A percentile compares a stretch with the other conserved stretches of the same genome.
These are phyloP conservation scores for Fusarium sp. DNA, from an alignment of 2,329 filamentous ascomycete species.

Conservation along the genomic window DNA sequence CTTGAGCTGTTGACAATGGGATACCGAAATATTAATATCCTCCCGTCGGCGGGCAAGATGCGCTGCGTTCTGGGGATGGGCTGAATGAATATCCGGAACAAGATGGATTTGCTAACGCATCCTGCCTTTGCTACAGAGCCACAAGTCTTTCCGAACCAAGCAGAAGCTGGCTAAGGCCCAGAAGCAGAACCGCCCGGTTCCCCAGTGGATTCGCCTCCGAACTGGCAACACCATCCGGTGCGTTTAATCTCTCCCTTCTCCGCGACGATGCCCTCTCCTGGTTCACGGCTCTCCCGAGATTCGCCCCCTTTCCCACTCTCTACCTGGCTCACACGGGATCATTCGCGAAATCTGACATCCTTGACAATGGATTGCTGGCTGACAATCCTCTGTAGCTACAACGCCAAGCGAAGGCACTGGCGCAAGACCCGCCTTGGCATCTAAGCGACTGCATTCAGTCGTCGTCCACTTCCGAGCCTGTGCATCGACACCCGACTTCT, in stretches of 20 bases:
- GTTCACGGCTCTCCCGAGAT: conserved; percentile 16
- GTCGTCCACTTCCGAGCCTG: conserved; percentile 50
- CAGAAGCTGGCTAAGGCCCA: conserved; percentile 99
- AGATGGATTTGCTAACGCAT: conserved; percentile 45
- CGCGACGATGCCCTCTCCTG: conserved; percentile 9
- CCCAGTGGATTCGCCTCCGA: conserved; percentile 99
- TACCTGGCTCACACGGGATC: not conserved
- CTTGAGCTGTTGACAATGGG: conserved; percentile 29
- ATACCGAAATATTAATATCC: conserved; percentile 17
- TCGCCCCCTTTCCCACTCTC: not conserved
- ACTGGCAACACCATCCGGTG: conserved; percentile 99
- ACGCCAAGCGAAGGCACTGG: conserved; percentile 99
- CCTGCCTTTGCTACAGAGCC: conserved; percentile 76
- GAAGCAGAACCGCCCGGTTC: conserved; percentile 99
- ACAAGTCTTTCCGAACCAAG: conserved; percentile 99
- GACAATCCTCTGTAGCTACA: conserved; percentile 80
- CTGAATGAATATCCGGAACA: conserved; percentile 9
- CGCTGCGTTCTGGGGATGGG: conserved; percentile 19
- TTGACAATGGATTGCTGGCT: conserved; percentile 1
- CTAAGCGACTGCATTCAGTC: conserved; percentile 71
- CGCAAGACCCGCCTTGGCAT: conserved; percentile 99
- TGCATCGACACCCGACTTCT: conserved; percentile 46
- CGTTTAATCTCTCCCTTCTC: conserved; percentile 57
- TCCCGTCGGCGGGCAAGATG: conserved; percentile 22
- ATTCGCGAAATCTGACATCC: not conserved